Base-by-base conservation (phyloP, 177 flowering plant genomes). In the Vitis hybrid region DNA sequence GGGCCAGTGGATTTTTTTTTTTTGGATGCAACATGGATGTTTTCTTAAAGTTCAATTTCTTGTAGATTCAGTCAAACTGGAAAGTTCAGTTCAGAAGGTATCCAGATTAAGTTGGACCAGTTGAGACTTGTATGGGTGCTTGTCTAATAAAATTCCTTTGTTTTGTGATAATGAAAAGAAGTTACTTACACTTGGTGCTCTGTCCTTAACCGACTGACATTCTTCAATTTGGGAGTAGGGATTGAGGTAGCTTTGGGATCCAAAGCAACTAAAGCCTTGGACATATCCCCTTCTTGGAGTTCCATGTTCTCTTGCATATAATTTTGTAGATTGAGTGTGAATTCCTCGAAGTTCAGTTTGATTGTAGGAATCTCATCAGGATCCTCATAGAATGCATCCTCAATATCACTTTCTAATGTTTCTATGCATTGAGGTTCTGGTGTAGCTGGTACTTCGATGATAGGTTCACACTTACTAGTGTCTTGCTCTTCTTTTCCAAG, bases 171-270 rank as follows among this genome's bases (percentile, higher is more conserved):
- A 72, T 15, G 5, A 30, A 50, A 54, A 56, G n/a, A 63, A 60
- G 3, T 30, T 34, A 78, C 88, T 82, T 81, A 85, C 88, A 85
- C 88, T 75, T 82, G 86, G 65, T 85, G 88, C 73, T 82, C 88
- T 49, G 88, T 85, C 48, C 86, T 71, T 51, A 85, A 72, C 26
- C 88, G 71, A 52, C 79, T 82, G 21, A 82, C 76, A 77, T 80
- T 77, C 84, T 82, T 85, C 63, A 81, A 67, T 77, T 82, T 79
- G n/a, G 77, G 86, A 9, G 73, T 60, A 14, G 82, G 86, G 5
- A 81, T 71, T 10, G 79, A 75, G 52, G 88, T 81, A 62, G 70
- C 76, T 14, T 71, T 76, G 52, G 83, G 71, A 56, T 70, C 65
- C 71, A 82, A 62, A 60, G 82, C 83, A 63, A 82, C 84, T 51